Base-by-base conservation (phyloP, 257 asterid genomes). In the Gentiana straminea region DNA sequence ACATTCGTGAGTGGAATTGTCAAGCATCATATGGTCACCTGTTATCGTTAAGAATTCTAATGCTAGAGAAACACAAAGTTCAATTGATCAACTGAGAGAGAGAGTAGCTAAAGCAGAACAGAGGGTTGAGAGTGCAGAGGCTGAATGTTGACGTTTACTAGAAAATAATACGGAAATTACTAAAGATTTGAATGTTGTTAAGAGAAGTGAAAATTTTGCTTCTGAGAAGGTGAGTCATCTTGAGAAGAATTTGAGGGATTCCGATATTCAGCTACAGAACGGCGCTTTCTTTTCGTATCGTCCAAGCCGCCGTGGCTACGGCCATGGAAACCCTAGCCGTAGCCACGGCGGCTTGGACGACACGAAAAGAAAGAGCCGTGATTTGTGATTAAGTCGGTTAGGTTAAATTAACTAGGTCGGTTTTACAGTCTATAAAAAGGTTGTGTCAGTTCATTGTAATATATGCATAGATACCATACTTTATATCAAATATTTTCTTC, bases 11-110 rank as follows among this genome's bases (percentile, higher is more conserved):
- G 77, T 35, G 61, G 73, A 62, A 75, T 84, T 36, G 41, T 72
- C 71, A 78, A 81, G 73, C 81, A 74, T 52, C 89, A 84, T 58
- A 84, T 81, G 94, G 82, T 79, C 60, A 81, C 73, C 55, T 84
- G 94, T 57, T 84, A 84, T 62, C 24, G 74, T 54, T 55, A 54
- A 57, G 5, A 37, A 49, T 43, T 59, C 65, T 46, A 57, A 68
- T 37, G 45, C 63, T 58, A 52, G 44, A 51, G 77, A 67, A 61
- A 34, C 51, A 52, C 70, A 69, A 57, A 64, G 52, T 45, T 35
- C 12, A 51, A 55, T 68, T 56, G 35, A 52, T 43, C 47, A 35
- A 5, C 55, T 79, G 67, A 63, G 64, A 58, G 69, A 62, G 50
- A 73, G 75, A 39, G 68, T 55, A 61, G 64, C 74, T 59, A 80